Evolutionary conservation across 2,329 filamentous ascomycete genomes (phyloP).

Genomic region (Alternaria angustiovoidea): DNA sequence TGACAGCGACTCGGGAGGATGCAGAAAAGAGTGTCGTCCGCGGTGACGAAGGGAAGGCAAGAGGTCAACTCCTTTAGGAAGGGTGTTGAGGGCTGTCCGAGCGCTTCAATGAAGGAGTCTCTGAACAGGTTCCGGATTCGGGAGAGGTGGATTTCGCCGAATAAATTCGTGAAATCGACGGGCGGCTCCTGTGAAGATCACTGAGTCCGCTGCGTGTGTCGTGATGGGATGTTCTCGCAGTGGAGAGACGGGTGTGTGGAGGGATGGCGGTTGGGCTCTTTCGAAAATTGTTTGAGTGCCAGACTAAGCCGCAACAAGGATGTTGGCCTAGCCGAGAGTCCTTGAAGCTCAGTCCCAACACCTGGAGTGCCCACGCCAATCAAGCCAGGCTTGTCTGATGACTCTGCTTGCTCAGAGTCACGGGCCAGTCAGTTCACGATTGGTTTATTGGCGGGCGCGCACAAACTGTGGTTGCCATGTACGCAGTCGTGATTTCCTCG

Average conservation of each 20-base stretch:
- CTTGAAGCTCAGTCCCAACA: slow-evolving; percentile 16
- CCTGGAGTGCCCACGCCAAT: slow-evolving; percentile 5
- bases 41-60: slow-evolving; percentile 29
- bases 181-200: slow-evolving; percentile 43
- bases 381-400: not conserved
- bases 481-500: slow-evolving; percentile 6
- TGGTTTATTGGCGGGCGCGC: not conserved
- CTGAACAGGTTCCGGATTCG: slow-evolving; percentile 36
- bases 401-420: not conserved
- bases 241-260: slow-evolving; percentile 40
- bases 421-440: not conserved
- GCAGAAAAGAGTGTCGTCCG: slow-evolving; percentile 35
- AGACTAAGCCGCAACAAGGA: slow-evolving; percentile 29
- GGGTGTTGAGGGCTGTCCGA: slow-evolving; percentile 47
- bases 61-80: slow-evolving; percentile 36
- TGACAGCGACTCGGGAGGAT: slow-evolving; percentile 35
- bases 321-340: slow-evolving; percentile 23
- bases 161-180: slow-evolving; percentile 48
- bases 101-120: slow-evolving; percentile 42
- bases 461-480: not conserved
- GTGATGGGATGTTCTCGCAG: slow-evolving; percentile 44
- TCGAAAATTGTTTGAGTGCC: slow-evolving; percentile 39
- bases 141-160: slow-evolving; percentile 46
- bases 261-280: slow-evolving; percentile 20
- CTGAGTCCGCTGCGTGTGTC: slow-evolving; percentile 42